Evolutionary conservation across 176 grass and related monocot genomes (phyloP), one percentile per base, ranked within the genome.

Genomic region (Aegilops bicornis): DNA sequence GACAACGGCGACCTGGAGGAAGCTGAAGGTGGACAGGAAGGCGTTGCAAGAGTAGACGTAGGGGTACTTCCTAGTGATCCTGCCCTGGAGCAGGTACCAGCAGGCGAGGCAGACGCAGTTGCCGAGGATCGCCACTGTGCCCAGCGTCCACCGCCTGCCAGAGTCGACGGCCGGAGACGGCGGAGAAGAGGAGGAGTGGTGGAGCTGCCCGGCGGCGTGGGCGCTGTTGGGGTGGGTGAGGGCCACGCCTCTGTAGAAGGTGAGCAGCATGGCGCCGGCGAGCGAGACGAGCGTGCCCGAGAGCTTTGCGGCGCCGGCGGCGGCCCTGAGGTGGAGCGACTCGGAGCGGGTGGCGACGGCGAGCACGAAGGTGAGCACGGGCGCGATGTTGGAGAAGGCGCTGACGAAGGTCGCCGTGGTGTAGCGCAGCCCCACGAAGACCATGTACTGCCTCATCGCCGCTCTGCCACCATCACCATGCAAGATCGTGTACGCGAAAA

Each of bases 361-460:
- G 14, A 95, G 86, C 25, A 95, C 54, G 87, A 97, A 97, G 79
- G 95, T 97, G 19, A 93, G 70, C 1, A 97, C 92, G 4, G 92
- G 95, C 4, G 93, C 68, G 32, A 91, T 88, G 78, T 97, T 97
- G 78, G 94, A 90, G 82, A 97, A 97, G 67, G 95, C 95, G 7
- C 91, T 91, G 24, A 93, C 82, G 79, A 97, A 95, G 48, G 95
- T 93, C 42, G 91, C 89, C 11, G 95, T 91, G 3, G 95, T 95
- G 82, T 93, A 91, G 32, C 87, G 72, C 76, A 97, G 47, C 6
- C 64, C 92, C 0, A 92, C 17, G 82, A 89, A 97, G 85, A 97
- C 91, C 79, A 95, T 88, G 78, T 90, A 97, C 85, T 97, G 95
- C 24, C 91, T 89, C 31, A 98, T 77, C 79, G 95, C 82, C 15